phyloP scores from a whole-genome alignment of 202 grass and related monocot genomes.

The Saccharum hybrid region DNA sequence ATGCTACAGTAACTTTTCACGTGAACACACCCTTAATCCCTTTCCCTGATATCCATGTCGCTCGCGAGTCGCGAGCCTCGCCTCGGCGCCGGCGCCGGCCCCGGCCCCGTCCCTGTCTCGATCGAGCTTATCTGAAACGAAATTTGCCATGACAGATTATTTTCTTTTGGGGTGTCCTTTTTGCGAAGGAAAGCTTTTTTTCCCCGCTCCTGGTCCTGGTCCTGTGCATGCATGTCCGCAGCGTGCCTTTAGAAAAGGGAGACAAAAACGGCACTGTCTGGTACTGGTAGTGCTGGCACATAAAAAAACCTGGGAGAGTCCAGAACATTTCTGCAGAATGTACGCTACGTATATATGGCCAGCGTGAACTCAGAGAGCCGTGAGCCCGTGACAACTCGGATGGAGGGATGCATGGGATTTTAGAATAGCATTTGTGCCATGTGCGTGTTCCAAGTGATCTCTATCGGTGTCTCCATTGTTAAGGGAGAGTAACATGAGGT shows the following conservation, averaged over 20 bases:
- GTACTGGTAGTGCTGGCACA: background rate
- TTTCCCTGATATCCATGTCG: slow-evolving; percentile 7
- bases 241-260: slow-evolving; percentile 35
- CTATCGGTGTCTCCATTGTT: background rate
- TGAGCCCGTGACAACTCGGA: background rate
- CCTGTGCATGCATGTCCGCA: background rate
- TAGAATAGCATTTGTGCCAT: background rate
- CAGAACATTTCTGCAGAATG: background rate
- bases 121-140: background rate
- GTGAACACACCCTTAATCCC: no score
- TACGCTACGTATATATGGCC: background rate
- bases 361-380: background rate
- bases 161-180: background rate
- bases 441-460: background rate
- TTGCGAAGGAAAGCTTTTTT: background rate
- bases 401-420: background rate
- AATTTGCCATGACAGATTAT: slow-evolving; percentile 9
- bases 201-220: background rate
- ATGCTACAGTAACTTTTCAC: no score
- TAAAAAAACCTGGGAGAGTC: background rate
- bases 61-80: background rate
- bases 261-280: slow-evolving; percentile 12
- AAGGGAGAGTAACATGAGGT: background rate
- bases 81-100: background rate
- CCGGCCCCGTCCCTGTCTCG: background rate